phyloP scores from a whole-genome alignment of 2,329 filamentous ascomycete species.

The Diaporthe ampelina region DNA sequence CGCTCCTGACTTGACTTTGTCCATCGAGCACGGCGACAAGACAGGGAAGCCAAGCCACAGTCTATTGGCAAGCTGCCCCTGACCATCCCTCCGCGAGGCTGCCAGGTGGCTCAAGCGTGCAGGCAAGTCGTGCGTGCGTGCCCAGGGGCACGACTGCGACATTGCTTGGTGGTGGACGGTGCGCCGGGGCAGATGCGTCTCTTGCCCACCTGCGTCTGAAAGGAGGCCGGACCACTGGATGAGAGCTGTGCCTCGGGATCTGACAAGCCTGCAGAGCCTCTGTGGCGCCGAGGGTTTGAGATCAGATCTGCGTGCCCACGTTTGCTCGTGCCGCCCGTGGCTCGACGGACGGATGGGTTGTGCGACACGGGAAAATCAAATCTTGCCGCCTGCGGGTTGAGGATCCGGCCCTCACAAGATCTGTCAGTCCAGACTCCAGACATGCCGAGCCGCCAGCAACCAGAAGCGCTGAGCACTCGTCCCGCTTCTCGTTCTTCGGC shows the following conservation, averaged over 20 bases:
- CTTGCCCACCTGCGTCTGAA: background rate
- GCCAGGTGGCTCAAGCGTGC: slow-evolving; percentile 18
- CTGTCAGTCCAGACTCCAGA: background rate
- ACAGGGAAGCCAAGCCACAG: slow-evolving; percentile 7
- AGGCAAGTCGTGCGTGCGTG: slow-evolving; percentile 24
- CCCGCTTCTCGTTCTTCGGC: slow-evolving; percentile 25
- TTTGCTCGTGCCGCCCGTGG: slow-evolving; percentile 29
- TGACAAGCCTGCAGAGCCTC: slow-evolving; percentile 1
- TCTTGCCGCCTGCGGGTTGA: slow-evolving; percentile 25
- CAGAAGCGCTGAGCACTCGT: slow-evolving; percentile 20
- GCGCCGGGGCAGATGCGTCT: background rate
- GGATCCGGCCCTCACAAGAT: background rate
- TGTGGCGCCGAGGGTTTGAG: slow-evolving; percentile 39
- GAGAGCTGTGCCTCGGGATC: slow-evolving; percentile 29
- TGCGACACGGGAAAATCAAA: slow-evolving; percentile 21
- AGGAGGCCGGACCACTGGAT: slow-evolving; percentile 27
- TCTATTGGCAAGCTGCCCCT: slow-evolving; percentile 1
- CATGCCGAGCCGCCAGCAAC: slow-evolving; percentile 21
- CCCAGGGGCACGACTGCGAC: slow-evolving; percentile 1
- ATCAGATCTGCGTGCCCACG: slow-evolving; percentile 33
- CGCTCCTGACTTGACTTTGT: slow-evolving; percentile 4
- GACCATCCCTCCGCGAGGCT: background rate
- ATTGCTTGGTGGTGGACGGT: background rate
- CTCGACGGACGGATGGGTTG: background rate
- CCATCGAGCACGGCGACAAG: background rate